Evolutionary conservation across 1,284 basidiomycete genomes (phyloP).

Genomic region (Apiotrichum sp.): DNA sequence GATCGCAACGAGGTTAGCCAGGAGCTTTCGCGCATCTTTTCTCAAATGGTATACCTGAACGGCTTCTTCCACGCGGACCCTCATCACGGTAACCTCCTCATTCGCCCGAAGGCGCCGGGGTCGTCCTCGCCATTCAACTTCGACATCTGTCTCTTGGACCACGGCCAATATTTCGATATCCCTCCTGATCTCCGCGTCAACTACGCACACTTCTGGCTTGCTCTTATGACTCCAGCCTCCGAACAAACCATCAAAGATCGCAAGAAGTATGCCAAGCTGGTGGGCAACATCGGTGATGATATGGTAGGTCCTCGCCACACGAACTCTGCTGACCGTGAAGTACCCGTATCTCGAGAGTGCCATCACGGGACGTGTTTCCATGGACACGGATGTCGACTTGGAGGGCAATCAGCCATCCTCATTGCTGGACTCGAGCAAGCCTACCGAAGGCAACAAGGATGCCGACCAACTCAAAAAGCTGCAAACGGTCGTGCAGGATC

Average conservation of each 20-base stretch:
- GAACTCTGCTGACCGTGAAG: slow-evolving; percentile 8
- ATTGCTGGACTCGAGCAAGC: slow-evolving; percentile 61
- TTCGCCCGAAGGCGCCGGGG: slow-evolving; percentile 60
- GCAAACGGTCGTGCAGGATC: slow-evolving; percentile 60
- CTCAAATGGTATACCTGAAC: slow-evolving; percentile 93
- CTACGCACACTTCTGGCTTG: slow-evolving; percentile 67
- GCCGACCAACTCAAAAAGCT: slow-evolving; percentile 65
- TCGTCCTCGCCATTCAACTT: slow-evolving; percentile 85
- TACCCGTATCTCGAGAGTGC: slow-evolving; percentile 70
- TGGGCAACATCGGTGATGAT: slow-evolving; percentile 82
- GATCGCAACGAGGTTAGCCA: slow-evolving; percentile 90
- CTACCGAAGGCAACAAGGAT: slow-evolving; percentile 62
- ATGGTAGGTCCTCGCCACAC: slow-evolving; percentile 53
- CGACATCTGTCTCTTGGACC: slow-evolving; percentile 86
- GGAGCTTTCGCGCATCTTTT: slow-evolving; percentile 75
- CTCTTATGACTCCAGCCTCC: slow-evolving; percentile 68
- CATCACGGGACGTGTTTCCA: slow-evolving; percentile 58
- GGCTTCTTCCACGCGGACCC: slow-evolving; percentile 54
- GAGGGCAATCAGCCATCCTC: slow-evolving; percentile 50
- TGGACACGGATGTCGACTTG: slow-evolving; percentile 23
- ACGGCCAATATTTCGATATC: slow-evolving; percentile 81
- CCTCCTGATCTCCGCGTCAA: slow-evolving; percentile 62
- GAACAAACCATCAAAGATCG: slow-evolving; percentile 60
- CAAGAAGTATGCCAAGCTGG: slow-evolving; percentile 74
- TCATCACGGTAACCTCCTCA: slow-evolving; percentile 74